Base-by-base conservation (phyloP, 306 rosid species). In the Ormosia semicastrata region DNA sequence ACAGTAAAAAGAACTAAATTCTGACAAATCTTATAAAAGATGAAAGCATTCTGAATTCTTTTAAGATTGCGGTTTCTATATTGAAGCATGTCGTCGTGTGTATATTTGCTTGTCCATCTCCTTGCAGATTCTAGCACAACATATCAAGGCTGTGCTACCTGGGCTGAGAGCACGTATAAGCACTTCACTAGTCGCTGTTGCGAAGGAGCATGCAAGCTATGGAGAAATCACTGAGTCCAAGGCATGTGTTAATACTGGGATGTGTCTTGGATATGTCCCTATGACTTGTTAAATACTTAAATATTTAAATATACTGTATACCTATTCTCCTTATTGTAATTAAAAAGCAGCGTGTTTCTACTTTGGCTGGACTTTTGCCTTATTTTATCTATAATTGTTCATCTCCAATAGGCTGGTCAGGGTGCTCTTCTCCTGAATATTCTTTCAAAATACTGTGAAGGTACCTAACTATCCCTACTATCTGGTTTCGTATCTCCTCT, bases 351-450 rank as follows among this genome's bases (percentile, higher is more conserved):
- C 17, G 30, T 78, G 43, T 80, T 62, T 71, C 32, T 81, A 49
- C 71, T n/a, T 64, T 49, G 63, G 77, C 66, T 52, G 57, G 37
- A 2, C 6, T 49, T n/a, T 49, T 78, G 34, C 76, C 70, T 40
- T 65, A 30, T 15, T 71, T 30, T 80, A 81, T 59, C 58, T 64
- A 12, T 60, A 62, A 62, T 34, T 39, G 73, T 33, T 80, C 71
- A 52, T 76, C 76, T 72, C 75, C 76, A 70, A 76, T 69, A 96
- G 99, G 97, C 97, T 83, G 98, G 97, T 78, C 99, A 96, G 86
- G 98, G 99, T 74, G 97, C 98, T 77, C 97, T 96, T 85, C 97
- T 96, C 66, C 89, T 96, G 80, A 93, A 96, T 84, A 92, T 96
- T 85, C 98, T 96, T 84, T 92, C 99, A 44, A 96, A 96, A 82